Conservation (phyloP, 768 basidiomycete species). For the Tubosaeta sp. region DNA sequence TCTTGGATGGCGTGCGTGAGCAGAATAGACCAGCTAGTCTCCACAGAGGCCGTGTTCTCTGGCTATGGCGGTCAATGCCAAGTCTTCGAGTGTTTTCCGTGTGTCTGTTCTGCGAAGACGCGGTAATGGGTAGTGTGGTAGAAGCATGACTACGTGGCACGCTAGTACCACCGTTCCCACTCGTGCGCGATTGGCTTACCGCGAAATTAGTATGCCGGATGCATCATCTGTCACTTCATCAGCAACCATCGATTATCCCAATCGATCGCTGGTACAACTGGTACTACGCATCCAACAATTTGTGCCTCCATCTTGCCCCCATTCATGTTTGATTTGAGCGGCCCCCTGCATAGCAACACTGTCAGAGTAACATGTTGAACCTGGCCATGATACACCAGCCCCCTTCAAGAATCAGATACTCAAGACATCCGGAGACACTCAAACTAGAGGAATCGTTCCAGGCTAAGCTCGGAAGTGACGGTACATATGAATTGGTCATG, state of each 20-base stretch:
- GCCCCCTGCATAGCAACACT: too few relatives aligned
- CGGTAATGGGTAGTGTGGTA: constrained; percentile 13
- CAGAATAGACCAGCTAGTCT: not conserved
- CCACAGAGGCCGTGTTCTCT: not conserved
- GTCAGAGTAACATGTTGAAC: too few relatives aligned
- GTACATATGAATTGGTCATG: too few relatives aligned
- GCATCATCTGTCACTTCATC: constrained; percentile 14
- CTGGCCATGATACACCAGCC: too few relatives aligned
- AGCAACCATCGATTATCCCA: constrained; percentile 18
- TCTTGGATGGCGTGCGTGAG: not conserved
- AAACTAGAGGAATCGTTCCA: not conserved
- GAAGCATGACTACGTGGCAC: constrained; percentile 11
- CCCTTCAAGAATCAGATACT: too few relatives aligned
- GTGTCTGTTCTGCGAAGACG: not conserved
- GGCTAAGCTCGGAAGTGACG: too few relatives aligned
- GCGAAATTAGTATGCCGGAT: constrained; percentile 8
- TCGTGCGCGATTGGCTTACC: constrained; percentile 14
- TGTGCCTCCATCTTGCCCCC: too few relatives aligned
- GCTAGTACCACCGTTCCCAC: constrained; percentile 16
- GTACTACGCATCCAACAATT: not conserved
- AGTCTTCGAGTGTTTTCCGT: not conserved
- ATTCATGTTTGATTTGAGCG: too few relatives aligned
- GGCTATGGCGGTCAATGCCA: not conserved
- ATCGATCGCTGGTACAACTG: not conserved
- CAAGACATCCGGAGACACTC: not conserved